phyloP scores from a whole-genome alignment of 2,329 filamentous ascomycete species.

The Metarhizium brunneum region DNA sequence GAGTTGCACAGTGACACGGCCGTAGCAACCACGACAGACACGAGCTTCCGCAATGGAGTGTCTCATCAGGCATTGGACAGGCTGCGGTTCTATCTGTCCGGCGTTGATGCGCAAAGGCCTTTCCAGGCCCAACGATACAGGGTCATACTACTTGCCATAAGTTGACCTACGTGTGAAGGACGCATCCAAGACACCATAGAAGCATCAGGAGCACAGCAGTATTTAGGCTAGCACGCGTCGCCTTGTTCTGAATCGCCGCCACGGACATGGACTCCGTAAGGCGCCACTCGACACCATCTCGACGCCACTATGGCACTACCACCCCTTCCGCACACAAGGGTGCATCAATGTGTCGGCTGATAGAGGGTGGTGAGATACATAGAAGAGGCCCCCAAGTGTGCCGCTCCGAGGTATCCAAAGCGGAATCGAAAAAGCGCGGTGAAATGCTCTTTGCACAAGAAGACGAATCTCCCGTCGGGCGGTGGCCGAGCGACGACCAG shows the following conservation, averaged over 20 bases:
- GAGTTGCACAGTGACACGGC: not conserved
- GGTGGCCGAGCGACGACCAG: not conserved
- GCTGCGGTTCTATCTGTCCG: not conserved
- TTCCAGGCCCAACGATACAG: not conserved
- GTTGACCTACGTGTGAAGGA: not conserved
- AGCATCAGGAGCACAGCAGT: not conserved
- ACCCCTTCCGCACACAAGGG: not conserved
- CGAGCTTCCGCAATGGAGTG: not conserved
- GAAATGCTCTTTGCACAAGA: not conserved
- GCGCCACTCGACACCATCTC: conserved; percentile 2
- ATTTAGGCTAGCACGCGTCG: not conserved
- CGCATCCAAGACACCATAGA: not conserved
- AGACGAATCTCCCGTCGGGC: not conserved
- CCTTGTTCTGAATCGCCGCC: not conserved
- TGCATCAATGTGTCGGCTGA: too few species aligned
- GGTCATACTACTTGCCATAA: too few species aligned
- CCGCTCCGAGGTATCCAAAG: not conserved
- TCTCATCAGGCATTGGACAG: not conserved
- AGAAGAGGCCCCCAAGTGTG: not conserved
- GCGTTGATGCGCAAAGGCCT: not conserved
- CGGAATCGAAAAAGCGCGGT: not conserved
- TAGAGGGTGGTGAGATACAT: not conserved
- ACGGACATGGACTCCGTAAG: not conserved
- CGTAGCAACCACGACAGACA: conserved; percentile 3
- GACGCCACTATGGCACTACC: not conserved